A percentile compares a stretch with the other conserved stretches of the same genome.
phyloP scores from a whole-genome alignment of 495 filamentous ascomycete genomes.

The Talaromyces proteolyticus region DNA sequence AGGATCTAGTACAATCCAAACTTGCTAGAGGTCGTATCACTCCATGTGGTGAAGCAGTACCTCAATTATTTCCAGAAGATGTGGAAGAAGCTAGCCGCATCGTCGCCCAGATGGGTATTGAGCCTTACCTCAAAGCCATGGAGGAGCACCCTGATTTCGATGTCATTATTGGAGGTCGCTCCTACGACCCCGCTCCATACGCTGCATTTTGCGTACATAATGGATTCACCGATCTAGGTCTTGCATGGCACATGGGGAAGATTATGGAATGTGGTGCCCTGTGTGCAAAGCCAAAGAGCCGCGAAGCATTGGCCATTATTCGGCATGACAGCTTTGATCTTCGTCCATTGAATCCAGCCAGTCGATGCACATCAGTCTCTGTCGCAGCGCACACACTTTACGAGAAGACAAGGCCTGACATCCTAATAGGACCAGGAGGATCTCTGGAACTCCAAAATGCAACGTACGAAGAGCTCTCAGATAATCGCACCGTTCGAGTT shows the following conservation, averaged over 20 bases:
- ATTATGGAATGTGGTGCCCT: conserved; percentile 35
- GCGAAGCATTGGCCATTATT: conserved; percentile 14
- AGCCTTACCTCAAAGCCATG: conserved; percentile 1
- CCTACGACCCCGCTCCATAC: conserved; percentile 39
- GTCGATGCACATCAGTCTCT: conserved; percentile 27
- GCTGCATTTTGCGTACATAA: conserved; percentile 26
- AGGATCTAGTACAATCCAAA: conserved; percentile 16
- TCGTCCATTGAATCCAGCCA: conserved; percentile 15
- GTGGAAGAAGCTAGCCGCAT: conserved; percentile 23
- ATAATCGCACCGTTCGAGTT: conserved; percentile 12
- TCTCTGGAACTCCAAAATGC: neutral
- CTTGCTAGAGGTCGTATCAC: conserved; percentile 17
- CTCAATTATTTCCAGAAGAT: conserved; percentile 22
- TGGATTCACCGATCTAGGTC: conserved; percentile 18
- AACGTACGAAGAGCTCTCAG: neutral
- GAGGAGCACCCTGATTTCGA: conserved; percentile 9
- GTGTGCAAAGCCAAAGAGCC: conserved; percentile 26
- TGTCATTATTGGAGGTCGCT: conserved; percentile 35
- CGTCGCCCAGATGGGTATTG: conserved; percentile 10
- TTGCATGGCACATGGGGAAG: conserved; percentile 12
- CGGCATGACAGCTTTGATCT: conserved; percentile 31
- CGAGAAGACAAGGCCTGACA: conserved; percentile 36
- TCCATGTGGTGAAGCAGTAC: conserved; percentile 18
- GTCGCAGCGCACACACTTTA: conserved; percentile 41
- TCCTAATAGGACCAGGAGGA: conserved; percentile 35